Conservation (phyloP, 1,284 basidiomycete genomes). For the Thelephora terrestris region DNA sequence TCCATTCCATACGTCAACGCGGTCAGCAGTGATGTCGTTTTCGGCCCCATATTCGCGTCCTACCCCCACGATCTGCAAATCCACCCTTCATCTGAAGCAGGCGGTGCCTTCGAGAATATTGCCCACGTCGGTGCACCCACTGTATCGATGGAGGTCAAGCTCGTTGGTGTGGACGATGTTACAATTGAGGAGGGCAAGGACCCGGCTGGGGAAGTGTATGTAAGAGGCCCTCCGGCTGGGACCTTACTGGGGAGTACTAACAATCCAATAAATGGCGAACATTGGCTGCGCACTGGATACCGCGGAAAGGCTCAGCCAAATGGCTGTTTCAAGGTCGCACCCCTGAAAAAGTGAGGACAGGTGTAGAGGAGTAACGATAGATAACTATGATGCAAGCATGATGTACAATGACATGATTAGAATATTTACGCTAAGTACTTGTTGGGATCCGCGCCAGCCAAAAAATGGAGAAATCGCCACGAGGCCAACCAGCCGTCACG, state of each 20-base stretch:
- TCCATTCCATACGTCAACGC: constrained; percentile 61
- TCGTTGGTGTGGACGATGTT: constrained; percentile 51
- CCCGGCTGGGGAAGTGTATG: constrained; percentile 22
- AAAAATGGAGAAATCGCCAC: too few relatives aligned
- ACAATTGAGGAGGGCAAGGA: constrained; percentile 46
- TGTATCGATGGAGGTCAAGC: constrained; percentile 65
- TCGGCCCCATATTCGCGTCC: constrained; percentile 62
- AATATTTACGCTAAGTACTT: too few relatives aligned
- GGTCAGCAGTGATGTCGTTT: constrained; percentile 47
- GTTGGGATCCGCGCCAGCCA: too few relatives aligned
- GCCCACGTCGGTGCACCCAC: constrained; percentile 65
- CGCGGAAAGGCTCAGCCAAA: constrained; percentile 21
- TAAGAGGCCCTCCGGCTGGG: constrained; percentile 44
- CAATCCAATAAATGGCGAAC: constrained; percentile 24
- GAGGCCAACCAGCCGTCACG: too few relatives aligned
- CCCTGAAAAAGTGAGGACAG: constrained; percentile 3
- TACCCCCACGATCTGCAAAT: constrained; percentile 69
- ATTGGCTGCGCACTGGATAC: constrained; percentile 21
- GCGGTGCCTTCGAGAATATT: constrained; percentile 23
- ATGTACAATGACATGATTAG: too few relatives aligned
- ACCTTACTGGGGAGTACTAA: constrained; percentile 32
- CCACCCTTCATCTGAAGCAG: constrained; percentile 32
- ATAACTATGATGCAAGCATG: too few relatives aligned
- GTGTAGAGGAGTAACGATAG: constrained; percentile 1
- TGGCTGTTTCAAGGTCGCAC: constrained; percentile 23